Evolutionary conservation across 1,284 basidiomycete species (phyloP).

Genomic region (Agaricales sp.): DNA sequence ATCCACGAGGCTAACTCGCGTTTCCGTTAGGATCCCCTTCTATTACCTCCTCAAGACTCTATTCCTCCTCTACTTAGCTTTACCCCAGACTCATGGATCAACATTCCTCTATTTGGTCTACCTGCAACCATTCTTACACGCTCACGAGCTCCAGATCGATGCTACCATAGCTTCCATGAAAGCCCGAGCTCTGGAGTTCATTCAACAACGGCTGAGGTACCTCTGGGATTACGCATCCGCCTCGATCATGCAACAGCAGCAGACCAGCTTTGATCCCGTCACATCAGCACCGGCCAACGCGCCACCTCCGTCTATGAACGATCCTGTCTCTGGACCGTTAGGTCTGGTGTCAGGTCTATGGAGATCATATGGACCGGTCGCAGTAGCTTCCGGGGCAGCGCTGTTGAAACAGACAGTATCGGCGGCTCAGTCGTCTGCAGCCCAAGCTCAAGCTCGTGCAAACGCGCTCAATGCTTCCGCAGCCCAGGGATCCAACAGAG

Average conservation of each 20-base stretch:
- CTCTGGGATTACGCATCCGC: conserved; percentile 51
- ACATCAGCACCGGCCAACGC: conserved; percentile 20
- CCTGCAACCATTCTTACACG: conserved; percentile 69
- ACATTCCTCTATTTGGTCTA: conserved; percentile 71
- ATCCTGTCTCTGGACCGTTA: conserved; percentile 52
- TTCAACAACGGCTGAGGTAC: conserved; percentile 51
- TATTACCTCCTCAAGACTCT: conserved; percentile 80
- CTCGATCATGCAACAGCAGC: conserved; percentile 31
- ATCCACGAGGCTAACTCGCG: conserved; percentile 1
- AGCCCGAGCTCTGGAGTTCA: conserved; percentile 45
- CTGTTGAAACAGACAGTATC: conserved; percentile 40
- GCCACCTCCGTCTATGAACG: conserved; percentile 35
- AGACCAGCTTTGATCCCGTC: conserved; percentile 17
- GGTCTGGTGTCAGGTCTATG: conserved; percentile 58
- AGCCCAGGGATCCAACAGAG: conserved; percentile 3
- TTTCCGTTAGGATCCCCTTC: conserved; percentile 65
- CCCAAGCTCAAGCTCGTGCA: conserved; percentile 11
- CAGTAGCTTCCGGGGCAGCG: conserved; percentile 55
- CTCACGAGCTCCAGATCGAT: conserved; percentile 77
- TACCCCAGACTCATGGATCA: conserved; percentile 83
- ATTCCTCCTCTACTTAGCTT: conserved; percentile 79
- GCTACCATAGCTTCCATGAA: conserved; percentile 55
- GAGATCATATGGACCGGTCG: conserved; percentile 62
- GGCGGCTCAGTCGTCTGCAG: conserved; percentile 18
- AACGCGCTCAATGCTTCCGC: conserved; percentile 14